A percentile compares a stretch with the other conserved stretches of the same genome.
Conservation (phyloP, 306 rosid species). For the Crotalaria pallida region DNA sequence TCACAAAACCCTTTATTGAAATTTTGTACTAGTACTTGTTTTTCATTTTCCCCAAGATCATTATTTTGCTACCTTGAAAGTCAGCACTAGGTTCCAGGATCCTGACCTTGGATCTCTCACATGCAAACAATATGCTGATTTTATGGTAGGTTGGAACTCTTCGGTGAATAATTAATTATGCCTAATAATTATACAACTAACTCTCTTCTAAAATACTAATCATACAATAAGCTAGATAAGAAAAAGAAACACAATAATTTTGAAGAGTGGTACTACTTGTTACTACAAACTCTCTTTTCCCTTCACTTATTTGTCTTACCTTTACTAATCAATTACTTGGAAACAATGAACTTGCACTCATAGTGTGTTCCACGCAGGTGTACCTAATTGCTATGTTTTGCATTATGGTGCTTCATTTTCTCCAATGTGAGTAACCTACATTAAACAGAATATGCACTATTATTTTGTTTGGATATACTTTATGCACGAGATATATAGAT, state of each 20-base stretch:
- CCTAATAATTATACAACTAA: neutral
- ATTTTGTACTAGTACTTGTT: neutral
- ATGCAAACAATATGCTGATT: slow-evolving; percentile 9
- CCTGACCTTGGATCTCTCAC: slow-evolving; percentile 33
- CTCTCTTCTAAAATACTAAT: neutral
- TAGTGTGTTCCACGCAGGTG: neutral
- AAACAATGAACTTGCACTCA: neutral
- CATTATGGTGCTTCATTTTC: neutral
- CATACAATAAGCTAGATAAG: neutral
- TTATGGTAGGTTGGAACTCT: slow-evolving; percentile 3
- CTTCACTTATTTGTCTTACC: neutral
- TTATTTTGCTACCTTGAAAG: slow-evolving; percentile 25
- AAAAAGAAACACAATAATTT: slow-evolving; percentile 5
- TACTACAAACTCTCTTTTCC: neutral
- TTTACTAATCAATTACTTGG: neutral
- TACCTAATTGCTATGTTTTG: neutral
- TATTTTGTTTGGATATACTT: slow-evolving; percentile 13
- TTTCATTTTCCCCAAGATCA: slow-evolving; percentile 16
- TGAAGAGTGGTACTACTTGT: neutral
- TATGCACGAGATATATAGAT: neutral
- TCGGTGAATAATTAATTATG: neutral
- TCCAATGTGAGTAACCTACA: neutral
- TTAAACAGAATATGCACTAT: neutral
- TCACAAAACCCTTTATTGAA: slow-evolving; percentile 1
- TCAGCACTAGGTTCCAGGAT: slow-evolving; percentile 31